Evolutionary conservation across 2,329 filamentous ascomycete species (phyloP).

Genomic region (Verticillium nubilum): DNA sequence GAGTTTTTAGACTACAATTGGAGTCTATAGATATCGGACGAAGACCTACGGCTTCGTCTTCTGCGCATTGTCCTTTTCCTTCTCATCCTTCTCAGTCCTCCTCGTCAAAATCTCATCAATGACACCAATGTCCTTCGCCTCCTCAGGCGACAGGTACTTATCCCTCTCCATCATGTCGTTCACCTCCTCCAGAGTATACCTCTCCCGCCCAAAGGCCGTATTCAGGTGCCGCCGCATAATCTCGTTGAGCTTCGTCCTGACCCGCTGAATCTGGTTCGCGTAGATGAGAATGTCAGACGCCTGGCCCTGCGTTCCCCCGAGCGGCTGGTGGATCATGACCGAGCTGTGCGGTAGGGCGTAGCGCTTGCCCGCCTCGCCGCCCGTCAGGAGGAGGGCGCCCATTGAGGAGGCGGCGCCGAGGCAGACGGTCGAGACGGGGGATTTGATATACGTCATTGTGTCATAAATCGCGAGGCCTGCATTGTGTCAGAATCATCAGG

Average conservation of each 20-base stretch:
- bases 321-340: slow-evolving; percentile 96
- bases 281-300: slow-evolving; percentile 89
- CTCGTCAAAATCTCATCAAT: slow-evolving; percentile 81
- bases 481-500: neutral
- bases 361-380: slow-evolving; percentile 77
- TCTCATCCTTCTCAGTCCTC: slow-evolving; percentile 36
- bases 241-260: slow-evolving; percentile 78
- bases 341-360: slow-evolving; percentile 89
- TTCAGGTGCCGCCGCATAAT: slow-evolving; percentile 89
- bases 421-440: slow-evolving; percentile 90
- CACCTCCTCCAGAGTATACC: slow-evolving; percentile 75
- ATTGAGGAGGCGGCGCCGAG: slow-evolving; percentile 93
- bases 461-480: slow-evolving; percentile 84
- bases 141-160: slow-evolving; percentile 84
- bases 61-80: slow-evolving; percentile 10
- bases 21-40: too few relatives aligned
- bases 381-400: slow-evolving; percentile 83
- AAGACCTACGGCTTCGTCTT: slow-evolving; percentile 10
- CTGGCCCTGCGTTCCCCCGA: slow-evolving; percentile 63
- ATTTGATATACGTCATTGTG: slow-evolving; percentile 95
- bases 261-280: slow-evolving; percentile 89
- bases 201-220: slow-evolving; percentile 66
- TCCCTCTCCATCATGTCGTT: slow-evolving; percentile 96
- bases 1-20: too few relatives aligned
- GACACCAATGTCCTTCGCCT: slow-evolving; percentile 85